Evolutionary conservation across 2,329 filamentous ascomycete genomes (phyloP), one percentile per base, ranked within the genome.

Genomic region (Trichoderma harzianum): DNA sequence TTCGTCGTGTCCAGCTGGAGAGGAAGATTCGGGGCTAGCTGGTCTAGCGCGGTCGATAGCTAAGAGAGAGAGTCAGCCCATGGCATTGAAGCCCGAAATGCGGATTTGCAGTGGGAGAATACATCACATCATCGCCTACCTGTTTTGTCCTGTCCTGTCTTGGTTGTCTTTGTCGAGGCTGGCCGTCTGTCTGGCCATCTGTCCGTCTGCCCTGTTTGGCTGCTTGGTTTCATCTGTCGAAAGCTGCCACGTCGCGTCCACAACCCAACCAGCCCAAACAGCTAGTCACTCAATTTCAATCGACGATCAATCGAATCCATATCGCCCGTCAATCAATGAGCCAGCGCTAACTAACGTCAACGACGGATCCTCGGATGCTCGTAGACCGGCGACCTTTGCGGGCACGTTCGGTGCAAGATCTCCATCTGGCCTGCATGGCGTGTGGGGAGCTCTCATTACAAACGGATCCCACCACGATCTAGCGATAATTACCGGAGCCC

Each of bases 401-500:
- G 47, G 47, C 47, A 58, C 24, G 34, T 60, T 60, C 36, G 28
- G 36, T 51, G 43, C 66, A 61, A 53, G 28, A 61, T 69, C 66
- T 69, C 66, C 66, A 61, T 32, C 43, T 69, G 66, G 55, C 32
- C 36, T 69, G 34, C 65, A 60, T 69, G 51, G 65, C 65, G 39
- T 69, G 66, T 61, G 66, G 66, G 57, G 66, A 51, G 57, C 57
- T 21, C 26, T 69, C 53, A 61, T 61, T 51, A 53, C 57, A 65
- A 64, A 64, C 32, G 26, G 30, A 57, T 26, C 30, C 26, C 53
- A 61, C 47, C 30, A 53, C 66, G 55, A 69, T 69, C 66, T 69
- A 69, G 66, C 21, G 55, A 53, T 61, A 69, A 69, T 61, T 69
- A 61, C 55, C 55, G 66, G 55, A 58, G 66, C 66, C 55, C 66